phyloP scores from a whole-genome alignment of 1,284 basidiomycete genomes.

The Somion occarium region DNA sequence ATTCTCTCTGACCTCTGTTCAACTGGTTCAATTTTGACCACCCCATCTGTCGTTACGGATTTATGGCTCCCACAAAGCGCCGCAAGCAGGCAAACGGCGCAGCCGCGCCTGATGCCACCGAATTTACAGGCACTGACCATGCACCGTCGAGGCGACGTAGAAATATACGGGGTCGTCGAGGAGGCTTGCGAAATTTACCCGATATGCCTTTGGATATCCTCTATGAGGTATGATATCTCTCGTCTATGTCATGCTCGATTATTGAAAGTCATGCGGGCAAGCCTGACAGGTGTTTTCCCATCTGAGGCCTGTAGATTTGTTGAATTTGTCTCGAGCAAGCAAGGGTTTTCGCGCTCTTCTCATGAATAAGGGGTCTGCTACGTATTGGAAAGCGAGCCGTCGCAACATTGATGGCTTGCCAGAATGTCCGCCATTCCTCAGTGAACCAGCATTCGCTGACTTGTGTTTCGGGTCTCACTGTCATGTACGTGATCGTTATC shows the following conservation, averaged over 20 bases:
- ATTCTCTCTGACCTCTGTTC: too few relatives aligned
- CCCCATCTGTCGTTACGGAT: too few relatives aligned
- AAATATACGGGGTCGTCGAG: neutral
- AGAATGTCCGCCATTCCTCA: conserved; percentile 26
- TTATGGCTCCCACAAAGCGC: too few relatives aligned
- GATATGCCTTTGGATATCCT: conserved; percentile 3
- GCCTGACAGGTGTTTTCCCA: conserved; percentile 38
- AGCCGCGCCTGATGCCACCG: too few relatives aligned
- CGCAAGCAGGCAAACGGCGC: too few relatives aligned
- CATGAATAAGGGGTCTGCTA: conserved; percentile 29
- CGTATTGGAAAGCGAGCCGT: conserved; percentile 38
- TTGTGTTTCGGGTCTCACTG: conserved; percentile 13
- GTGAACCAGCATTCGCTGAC: conserved; percentile 27
- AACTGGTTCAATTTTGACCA: too few relatives aligned
- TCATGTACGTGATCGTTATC: conserved; percentile 9
- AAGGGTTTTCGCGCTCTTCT: conserved; percentile 32
- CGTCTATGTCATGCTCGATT: too few relatives aligned
- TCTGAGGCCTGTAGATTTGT: conserved; percentile 41
- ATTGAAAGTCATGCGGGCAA: neutral
- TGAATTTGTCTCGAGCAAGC: conserved; percentile 36
- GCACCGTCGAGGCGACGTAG: neutral
- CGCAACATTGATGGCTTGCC: conserved; percentile 16
- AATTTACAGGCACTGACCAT: neutral
- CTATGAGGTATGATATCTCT: conserved; percentile 1
- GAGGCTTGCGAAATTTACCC: neutral